Base-by-base conservation (phyloP, 805 yeast genomes). In the Brettanomyces sp. region DNA sequence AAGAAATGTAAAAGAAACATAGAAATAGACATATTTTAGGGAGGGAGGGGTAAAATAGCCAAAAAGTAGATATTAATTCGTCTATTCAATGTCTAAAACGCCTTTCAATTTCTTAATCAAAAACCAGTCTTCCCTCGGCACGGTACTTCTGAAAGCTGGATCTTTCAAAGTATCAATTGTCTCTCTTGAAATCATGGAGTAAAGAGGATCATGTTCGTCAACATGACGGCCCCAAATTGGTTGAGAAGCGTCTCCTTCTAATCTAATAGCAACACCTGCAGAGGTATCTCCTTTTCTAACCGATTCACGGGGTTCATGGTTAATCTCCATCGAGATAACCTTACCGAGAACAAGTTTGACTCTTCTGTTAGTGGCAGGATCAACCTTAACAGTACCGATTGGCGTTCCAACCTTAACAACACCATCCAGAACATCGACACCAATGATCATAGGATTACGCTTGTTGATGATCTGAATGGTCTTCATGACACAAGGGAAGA, bases 201-300 rank as follows among this genome's bases (percentile, higher is more conserved):
- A 93, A 62, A 93, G 72, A 41, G 77, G 74, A 66, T 93, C 99
- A 48, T 79, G 72, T 68, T 93, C 99, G 65, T 89, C 96, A 56
- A 93, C 95, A 63, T 93, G 99, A 72, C 99, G 87, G 52, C 99
- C 99, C 98, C 98, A 93, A 12, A 87, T 82, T 46, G 99, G 98
- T 69, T 89, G 96, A 48, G 85, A 74, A 39, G 95, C 85, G 53
- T 95, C 90, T 57, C 87, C 84, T 47, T 93, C 99, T 60, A 93
- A 75, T 73, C 99, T 82, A 85, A 93, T 86, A 51, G 99, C 99
- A 52, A 91, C 98, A 78, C 99, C 99, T 25, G 96, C 97, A 56
- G 85, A 78, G 11, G 98, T 87, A 68, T 86, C 95, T 41, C 97
- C 96, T 76, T 87, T 93, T 71, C 88, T 85, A 41, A 90, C 95